phyloP scores from a whole-genome alignment of 2,329 filamentous ascomycete genomes.

The Neonectria punicea region DNA sequence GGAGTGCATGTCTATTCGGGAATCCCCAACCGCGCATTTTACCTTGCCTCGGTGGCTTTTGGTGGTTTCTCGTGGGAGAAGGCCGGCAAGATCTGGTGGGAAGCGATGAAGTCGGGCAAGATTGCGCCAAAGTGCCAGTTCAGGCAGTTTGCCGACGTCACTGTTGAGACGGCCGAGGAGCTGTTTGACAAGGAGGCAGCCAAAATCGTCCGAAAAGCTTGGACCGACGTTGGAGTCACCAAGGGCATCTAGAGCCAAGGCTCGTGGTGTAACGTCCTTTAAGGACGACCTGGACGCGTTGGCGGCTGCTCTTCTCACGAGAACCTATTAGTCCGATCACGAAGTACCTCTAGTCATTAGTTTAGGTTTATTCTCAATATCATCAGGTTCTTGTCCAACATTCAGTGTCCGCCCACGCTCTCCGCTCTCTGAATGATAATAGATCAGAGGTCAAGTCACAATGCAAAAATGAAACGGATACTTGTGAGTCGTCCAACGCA shows the following conservation, averaged over 20 bases:
- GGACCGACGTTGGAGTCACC: slow-evolving; percentile 59
- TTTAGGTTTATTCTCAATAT: neutral
- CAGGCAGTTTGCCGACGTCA: slow-evolving; percentile 60
- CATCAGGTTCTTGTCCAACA: neutral
- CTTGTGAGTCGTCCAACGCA: slow-evolving; percentile 2
- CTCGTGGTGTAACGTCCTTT: slow-evolving; percentile 32
- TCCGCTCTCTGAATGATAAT: neutral
- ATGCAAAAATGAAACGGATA: neutral
- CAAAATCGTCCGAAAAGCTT: slow-evolving; percentile 57
- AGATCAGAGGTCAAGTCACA: neutral
- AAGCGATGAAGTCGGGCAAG: slow-evolving; percentile 56
- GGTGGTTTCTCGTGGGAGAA: slow-evolving; percentile 66
- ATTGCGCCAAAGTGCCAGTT: slow-evolving; percentile 56
- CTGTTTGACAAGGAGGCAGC: slow-evolving; percentile 55
- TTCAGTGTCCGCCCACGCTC: neutral
- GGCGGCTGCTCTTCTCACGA: neutral
- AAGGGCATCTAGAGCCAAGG: slow-evolving; percentile 28
- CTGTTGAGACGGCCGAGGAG: slow-evolving; percentile 57
- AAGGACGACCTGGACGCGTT: neutral
- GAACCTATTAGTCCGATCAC: neutral
- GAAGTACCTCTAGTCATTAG: neutral
- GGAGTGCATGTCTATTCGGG: slow-evolving; percentile 67
- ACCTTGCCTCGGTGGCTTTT: slow-evolving; percentile 57
- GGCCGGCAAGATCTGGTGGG: slow-evolving; percentile 64
- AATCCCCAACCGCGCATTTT: slow-evolving; percentile 68